Percentiles rank a stretch among this genome's conserved stretches.
Evolutionary conservation across 163 green algal genomes (phyloP).

Genomic region (Trebouxiophyceae sp.): DNA sequence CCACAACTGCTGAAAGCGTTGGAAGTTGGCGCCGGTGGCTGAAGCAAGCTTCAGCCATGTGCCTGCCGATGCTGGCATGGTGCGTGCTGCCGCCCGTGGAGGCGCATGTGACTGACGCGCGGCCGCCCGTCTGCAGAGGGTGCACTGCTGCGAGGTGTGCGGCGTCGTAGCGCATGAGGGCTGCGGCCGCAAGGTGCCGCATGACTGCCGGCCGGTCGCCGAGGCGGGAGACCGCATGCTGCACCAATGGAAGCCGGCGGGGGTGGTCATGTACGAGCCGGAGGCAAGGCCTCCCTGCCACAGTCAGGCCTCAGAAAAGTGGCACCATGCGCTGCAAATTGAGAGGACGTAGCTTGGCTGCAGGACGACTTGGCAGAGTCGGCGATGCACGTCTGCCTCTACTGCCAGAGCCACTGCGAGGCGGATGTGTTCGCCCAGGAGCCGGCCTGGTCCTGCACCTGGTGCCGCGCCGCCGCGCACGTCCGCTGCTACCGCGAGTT

Average conservation of each 20-base stretch:
- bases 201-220: conserved; percentile 34
- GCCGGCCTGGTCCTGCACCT: conserved; percentile 53
- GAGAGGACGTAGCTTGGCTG: background rate
- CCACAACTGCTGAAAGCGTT: background rate
- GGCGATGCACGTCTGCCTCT: conserved; percentile 36
- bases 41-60: background rate
- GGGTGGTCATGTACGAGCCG: conserved; percentile 12
- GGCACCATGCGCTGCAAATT: background rate
- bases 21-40: no score
- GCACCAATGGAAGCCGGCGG: conserved; percentile 24
- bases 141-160: conserved; percentile 43
- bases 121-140: conserved; percentile 10
- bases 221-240: conserved; percentile 7
- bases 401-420: conserved; percentile 47
- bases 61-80: background rate
- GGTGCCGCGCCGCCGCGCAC: conserved; percentile 34
- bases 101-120: background rate
- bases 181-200: conserved; percentile 29
- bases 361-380: conserved; percentile 9
- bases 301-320: background rate
- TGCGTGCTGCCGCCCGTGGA: background rate
- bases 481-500: conserved; percentile 42
- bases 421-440: conserved; percentile 45
- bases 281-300: conserved; percentile 5
- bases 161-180: conserved; percentile 38